Conservation (phyloP, 148 eudicot species). For the Rhododendron kiyosumense region DNA sequence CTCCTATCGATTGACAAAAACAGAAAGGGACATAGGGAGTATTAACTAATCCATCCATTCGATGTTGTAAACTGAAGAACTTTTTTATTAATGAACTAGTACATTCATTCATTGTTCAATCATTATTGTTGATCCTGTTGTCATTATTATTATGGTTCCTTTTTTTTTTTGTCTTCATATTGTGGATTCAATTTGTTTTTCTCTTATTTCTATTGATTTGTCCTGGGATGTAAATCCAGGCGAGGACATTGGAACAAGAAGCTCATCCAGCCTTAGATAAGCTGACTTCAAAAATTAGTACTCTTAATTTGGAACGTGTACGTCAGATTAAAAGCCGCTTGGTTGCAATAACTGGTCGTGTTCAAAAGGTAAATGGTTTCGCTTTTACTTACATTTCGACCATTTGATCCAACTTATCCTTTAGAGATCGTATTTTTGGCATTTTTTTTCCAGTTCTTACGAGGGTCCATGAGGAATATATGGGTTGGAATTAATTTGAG, state of each 20-base stretch:
- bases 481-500: not conserved
- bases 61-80: not conserved
- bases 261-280: conserved; percentile 99
- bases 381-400: conserved; percentile 1
- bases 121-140: not conserved
- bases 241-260: conserved; percentile 96
- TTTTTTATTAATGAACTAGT: not conserved
- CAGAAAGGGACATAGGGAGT: not conserved
- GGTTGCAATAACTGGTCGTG: conserved; percentile 98
- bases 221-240: conserved; percentile 39
- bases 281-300: conserved; percentile 93
- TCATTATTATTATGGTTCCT: not conserved
- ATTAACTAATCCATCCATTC: not conserved
- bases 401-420: not conserved
- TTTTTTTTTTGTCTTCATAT: not conserved
- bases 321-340: conserved; percentile 94
- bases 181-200: not conserved
- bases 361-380: conserved; percentile 66
- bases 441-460: not conserved
- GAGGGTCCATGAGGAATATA: not conserved
- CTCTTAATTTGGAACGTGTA: conserved; percentile 96
- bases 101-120: not conserved
- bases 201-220: conserved; percentile 4
- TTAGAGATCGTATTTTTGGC: not conserved
- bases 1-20: too few species aligned